Evolutionary conservation across 805 yeast genomes (phyloP).

Genomic region (Candida vaughaniae): DNA sequence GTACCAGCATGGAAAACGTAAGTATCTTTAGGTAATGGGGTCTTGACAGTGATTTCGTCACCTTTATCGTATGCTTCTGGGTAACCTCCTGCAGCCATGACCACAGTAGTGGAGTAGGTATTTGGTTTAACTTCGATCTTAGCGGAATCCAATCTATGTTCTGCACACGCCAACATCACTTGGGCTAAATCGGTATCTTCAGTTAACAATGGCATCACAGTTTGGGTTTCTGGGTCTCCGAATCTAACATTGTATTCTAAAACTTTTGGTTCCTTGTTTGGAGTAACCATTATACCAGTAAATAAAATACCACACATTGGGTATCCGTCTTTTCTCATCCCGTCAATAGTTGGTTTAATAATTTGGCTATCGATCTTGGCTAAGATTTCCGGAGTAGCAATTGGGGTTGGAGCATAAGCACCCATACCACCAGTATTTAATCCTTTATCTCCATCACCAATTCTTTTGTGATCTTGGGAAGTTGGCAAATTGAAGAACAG

Average conservation of each 20-base stretch:
- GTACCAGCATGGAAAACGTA: slow-evolving; percentile 97
- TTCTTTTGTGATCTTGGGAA: slow-evolving; percentile 97
- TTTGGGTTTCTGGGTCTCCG: slow-evolving; percentile 99
- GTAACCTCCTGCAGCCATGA: slow-evolving; percentile 95
- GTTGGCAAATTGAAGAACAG: slow-evolving; percentile 88
- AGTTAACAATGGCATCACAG: slow-evolving; percentile 83
- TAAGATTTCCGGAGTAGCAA: slow-evolving; percentile 76
- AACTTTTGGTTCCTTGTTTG: slow-evolving; percentile 83
- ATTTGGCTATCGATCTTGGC: slow-evolving; percentile 69
- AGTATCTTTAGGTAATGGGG: slow-evolving; percentile 53
- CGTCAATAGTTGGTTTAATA: slow-evolving; percentile 88
- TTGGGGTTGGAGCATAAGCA: slow-evolving; percentile 97
- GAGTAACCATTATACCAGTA: slow-evolving; percentile 90
- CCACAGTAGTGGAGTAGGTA: slow-evolving; percentile 86
- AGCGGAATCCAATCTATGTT: slow-evolving; percentile 88
- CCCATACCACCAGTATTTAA: slow-evolving; percentile 99
- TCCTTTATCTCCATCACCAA: slow-evolving; percentile 91
- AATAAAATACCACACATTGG: slow-evolving; percentile 96
- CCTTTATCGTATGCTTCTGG: slow-evolving; percentile 88
- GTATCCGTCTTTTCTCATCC: slow-evolving; percentile 92
- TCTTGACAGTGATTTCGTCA: slow-evolving; percentile 66
- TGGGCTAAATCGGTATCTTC: slow-evolving; percentile 90
- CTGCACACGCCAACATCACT: slow-evolving; percentile 89
- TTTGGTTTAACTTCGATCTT: slow-evolving; percentile 50
- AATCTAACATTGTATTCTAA: slow-evolving; percentile 96